These are phyloP conservation scores for Fraxinus velutina DNA, from an alignment of 305 asterid genomes.

Conservation along the genomic window DNA sequence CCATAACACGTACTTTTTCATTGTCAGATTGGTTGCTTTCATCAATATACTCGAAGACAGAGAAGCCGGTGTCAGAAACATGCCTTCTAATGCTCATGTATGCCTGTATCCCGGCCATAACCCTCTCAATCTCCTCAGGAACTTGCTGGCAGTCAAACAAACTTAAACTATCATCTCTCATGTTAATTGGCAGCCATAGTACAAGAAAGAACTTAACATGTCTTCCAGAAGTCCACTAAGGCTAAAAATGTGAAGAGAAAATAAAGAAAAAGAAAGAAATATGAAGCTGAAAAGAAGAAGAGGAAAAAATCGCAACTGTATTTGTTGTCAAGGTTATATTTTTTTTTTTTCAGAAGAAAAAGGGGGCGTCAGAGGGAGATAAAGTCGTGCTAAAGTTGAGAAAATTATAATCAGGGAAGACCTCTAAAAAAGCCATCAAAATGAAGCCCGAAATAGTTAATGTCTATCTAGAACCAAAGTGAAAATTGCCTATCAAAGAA, in stretches of 20 bases:
- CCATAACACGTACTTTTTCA: constrained; percentile 54
- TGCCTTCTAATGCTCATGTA: constrained; percentile 91
- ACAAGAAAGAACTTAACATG: not conserved
- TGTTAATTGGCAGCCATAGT: constrained; percentile 1
- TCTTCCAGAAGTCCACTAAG: not conserved
- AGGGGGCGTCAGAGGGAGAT: not conserved
- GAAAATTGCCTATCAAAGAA: constrained; percentile 1
- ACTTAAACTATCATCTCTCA: constrained; percentile 23
- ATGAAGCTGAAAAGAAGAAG: constrained; percentile 1
- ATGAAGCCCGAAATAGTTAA: not conserved
- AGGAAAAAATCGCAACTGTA: not conserved
- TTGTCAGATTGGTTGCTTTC: constrained; percentile 45
- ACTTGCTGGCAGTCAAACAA: constrained; percentile 68
- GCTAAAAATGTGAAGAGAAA: not conserved
- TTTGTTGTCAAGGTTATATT: not conserved
- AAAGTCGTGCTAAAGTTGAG: not conserved
- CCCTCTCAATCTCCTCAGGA: constrained; percentile 97
- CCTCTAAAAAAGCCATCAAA: not conserved
- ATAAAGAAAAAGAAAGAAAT: not conserved
- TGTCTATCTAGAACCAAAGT: not conserved
- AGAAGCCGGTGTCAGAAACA: constrained; percentile 75
- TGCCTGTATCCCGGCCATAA: constrained; percentile 89
- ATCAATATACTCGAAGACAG: constrained; percentile 58
- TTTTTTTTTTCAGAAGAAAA: constrained; percentile 1
- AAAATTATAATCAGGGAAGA: not conserved